phyloP scores from a whole-genome alignment of 192 early-diverging fungal species.

The Mortierella hygrophila region DNA sequence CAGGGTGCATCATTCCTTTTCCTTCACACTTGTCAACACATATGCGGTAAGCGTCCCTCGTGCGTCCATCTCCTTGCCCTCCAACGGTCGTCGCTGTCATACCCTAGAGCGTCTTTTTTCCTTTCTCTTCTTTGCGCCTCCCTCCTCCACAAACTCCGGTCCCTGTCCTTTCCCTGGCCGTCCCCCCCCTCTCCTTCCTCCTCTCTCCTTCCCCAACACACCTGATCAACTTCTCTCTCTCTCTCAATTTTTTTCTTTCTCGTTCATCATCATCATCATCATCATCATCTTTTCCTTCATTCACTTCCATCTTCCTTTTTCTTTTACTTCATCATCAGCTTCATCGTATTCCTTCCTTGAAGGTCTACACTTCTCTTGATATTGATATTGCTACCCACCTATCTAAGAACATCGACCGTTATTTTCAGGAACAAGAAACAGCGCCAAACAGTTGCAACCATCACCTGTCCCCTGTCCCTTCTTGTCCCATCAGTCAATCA shows the following conservation, averaged over 20 bases:
- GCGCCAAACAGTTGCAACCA: neutral
- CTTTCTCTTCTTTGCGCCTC: too few relatives aligned
- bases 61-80: too few relatives aligned
- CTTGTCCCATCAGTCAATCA: neutral
- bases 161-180: neutral
- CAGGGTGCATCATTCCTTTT: neutral
- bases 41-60: too few relatives aligned
- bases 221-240: neutral
- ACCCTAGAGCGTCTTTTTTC: neutral
- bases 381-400: too few relatives aligned
- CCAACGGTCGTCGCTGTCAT: neutral
- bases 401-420: neutral
- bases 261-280: neutral
- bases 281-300: neutral
- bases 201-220: neutral
- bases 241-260: neutral
- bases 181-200: neutral
- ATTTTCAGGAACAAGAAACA: conserved; percentile 15
- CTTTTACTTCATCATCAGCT: neutral
- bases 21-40: too few relatives aligned
- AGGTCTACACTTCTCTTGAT: neutral
- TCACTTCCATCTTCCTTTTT: neutral
- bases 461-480: too few relatives aligned
- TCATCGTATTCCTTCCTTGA: conserved; percentile 3
- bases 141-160: neutral